phyloP scores from a whole-genome alignment of 371 early-diverging fungal genomes.

The Syncephalastrum racemosum region DNA sequence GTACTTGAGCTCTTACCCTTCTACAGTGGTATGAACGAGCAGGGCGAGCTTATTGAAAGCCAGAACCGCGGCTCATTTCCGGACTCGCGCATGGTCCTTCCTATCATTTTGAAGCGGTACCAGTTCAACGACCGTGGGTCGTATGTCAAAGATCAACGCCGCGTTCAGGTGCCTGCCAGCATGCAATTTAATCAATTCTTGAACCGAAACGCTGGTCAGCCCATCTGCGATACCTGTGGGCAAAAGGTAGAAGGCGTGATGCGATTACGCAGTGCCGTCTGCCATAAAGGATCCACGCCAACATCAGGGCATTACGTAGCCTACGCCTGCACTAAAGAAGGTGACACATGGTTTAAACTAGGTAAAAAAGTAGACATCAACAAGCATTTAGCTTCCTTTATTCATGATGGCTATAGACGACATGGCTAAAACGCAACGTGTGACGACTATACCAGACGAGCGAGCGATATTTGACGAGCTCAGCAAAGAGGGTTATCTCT shows the following conservation, averaged over 20 bases:
- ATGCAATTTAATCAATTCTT: conserved; percentile 55
- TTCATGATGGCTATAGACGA: conserved; percentile 28
- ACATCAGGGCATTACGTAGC: conserved; percentile 58
- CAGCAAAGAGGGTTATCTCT: conserved; percentile 53
- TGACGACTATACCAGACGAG: conserved; percentile 21
- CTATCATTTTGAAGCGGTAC: conserved; percentile 59
- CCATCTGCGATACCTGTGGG: conserved; percentile 22
- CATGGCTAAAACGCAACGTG: conserved; percentile 29
- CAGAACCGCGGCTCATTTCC: conserved; percentile 47
- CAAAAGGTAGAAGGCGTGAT: conserved; percentile 41
- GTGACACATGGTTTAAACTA: conserved; percentile 27
- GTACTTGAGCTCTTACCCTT: conserved; percentile 60
- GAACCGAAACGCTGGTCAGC: conserved; percentile 33
- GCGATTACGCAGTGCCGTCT: conserved; percentile 56
- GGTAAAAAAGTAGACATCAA: conserved; percentile 18
- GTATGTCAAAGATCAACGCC: conserved; percentile 38
- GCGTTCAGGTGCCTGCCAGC: conserved; percentile 43
- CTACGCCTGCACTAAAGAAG: conserved; percentile 33
- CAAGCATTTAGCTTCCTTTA: not conserved
- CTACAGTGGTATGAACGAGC: conserved; percentile 58
- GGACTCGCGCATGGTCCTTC: conserved; percentile 50
- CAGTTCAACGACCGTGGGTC: conserved; percentile 31
- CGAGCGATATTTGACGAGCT: conserved; percentile 34
- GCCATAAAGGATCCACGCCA: conserved; percentile 50
- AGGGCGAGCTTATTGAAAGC: conserved; percentile 45